Base-by-base conservation (phyloP, 192 early-diverging fungal genomes). In the Backusella psychrophila region DNA sequence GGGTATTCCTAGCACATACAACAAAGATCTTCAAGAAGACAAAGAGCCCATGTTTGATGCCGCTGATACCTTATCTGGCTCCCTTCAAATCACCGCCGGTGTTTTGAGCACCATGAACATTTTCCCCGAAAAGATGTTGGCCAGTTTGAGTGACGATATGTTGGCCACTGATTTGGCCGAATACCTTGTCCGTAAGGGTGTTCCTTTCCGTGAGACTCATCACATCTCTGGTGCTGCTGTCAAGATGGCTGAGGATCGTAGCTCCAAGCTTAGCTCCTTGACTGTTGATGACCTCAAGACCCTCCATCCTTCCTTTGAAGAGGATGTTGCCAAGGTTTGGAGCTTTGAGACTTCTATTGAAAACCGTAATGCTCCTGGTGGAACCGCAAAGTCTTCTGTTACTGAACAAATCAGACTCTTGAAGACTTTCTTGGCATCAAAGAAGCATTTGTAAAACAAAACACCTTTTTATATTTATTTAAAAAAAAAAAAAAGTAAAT, bases 41-140 rank as follows among this genome's bases (percentile, higher is more conserved):
- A 99, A 99, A 87, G 98, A 99, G 82, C 96, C 98, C 36, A 89
- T 99, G 85, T 99, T 99, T 87, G 96, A 98, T 77, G 92, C 96
- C 1, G 90, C 91, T 14, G 96, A 98, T 82, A 98, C 94, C 3
- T 79, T 98, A 31, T 87, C 90, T 41, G 96, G 95, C 0, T 96
- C 94, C 8, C 82, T 99, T 42, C 96, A 97, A 85, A 99, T 99
- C 75, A 89, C 94, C 21, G 87, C 96, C 0, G 97, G 96, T 21
- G 96, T 97, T 0, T 78, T 99, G 46, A 89, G 94, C n/a, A 98
- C 98, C 1, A 86, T 99, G 72, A 93, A 84, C 78, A 92, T 98
- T 72, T 88, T 96, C 73, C 83, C 92, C 3, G 93, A 91, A 71
- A 94, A 89, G 78, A 99, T 98, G 97, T 77, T 84, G 82, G 82